These are phyloP conservation scores for Alternaria burnsii DNA, from an alignment of 2,329 filamentous ascomycete genomes.

Conservation along the genomic window DNA sequence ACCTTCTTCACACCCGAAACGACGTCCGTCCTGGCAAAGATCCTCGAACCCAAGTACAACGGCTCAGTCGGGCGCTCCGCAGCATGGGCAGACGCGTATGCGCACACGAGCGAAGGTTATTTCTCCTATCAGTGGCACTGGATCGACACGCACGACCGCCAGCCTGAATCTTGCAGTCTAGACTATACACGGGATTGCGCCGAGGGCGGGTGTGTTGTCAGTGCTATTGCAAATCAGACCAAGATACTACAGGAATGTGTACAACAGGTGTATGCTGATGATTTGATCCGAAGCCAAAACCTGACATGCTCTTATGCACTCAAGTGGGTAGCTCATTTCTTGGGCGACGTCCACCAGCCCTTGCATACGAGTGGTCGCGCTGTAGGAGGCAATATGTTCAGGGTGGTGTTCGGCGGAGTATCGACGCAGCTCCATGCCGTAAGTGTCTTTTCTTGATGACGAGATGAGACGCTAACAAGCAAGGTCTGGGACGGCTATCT, in stretches of 20 bases:
- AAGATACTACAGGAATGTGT: constrained; percentile 50
- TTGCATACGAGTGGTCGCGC: constrained; percentile 52
- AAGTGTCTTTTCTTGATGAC: constrained; percentile 15
- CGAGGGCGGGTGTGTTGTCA: constrained; percentile 52
- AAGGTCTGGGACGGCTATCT: constrained; percentile 54
- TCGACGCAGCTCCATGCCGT: constrained; percentile 51
- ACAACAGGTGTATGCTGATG: constrained; percentile 35
- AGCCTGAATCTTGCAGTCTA: constrained; percentile 46
- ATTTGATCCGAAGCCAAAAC: constrained; percentile 39
- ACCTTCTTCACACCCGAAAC: constrained; percentile 47
- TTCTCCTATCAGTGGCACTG: constrained; percentile 55
- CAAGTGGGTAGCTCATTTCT: constrained; percentile 54
- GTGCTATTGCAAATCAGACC: constrained; percentile 54
- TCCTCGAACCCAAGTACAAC: constrained; percentile 53
- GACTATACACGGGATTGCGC: constrained; percentile 51
- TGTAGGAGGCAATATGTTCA: constrained; percentile 51
- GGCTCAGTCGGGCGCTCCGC: constrained; percentile 51
- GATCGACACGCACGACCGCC: constrained; percentile 50
- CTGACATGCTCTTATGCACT: constrained; percentile 53
- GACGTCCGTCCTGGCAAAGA: constrained; percentile 39
- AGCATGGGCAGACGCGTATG: constrained; percentile 53
- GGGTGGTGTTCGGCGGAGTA: constrained; percentile 47
- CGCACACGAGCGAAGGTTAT: constrained; percentile 50
- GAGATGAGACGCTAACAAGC: constrained; percentile 15
- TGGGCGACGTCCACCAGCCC: constrained; percentile 54